phyloP scores from a whole-genome alignment of 2,329 filamentous ascomycete genomes.

The Sphaceloma murrayae region DNA sequence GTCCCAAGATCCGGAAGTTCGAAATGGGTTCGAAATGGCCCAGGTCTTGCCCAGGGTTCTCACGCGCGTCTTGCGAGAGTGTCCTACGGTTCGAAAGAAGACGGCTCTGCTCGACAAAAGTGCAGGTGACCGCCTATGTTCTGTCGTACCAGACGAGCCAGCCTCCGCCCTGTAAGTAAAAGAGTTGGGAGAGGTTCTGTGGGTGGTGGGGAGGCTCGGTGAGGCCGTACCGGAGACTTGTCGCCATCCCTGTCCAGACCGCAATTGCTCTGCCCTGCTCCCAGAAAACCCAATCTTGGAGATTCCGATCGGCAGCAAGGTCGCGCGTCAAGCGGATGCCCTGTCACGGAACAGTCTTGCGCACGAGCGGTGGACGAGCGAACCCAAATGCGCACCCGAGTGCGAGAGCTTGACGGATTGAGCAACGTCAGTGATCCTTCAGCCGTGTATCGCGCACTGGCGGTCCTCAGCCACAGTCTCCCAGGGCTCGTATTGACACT shows the following conservation, averaged over 20 bases:
- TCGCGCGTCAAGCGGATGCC: too few relatives aligned
- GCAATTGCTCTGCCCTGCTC: not conserved
- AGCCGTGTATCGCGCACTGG: not conserved
- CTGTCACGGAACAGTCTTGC: too few relatives aligned
- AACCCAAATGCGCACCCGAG: slow-evolving; percentile 3
- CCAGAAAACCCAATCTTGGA: not conserved
- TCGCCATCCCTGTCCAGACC: too few relatives aligned
- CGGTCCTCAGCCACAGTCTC: not conserved
- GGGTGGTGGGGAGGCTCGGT: too few relatives aligned
- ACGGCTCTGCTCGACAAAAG: not conserved
- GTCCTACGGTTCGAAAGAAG: not conserved
- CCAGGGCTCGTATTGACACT: slow-evolving; percentile 8
- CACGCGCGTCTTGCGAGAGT: not conserved
- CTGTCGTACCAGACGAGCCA: too few relatives aligned
- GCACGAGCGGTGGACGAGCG: slow-evolving; percentile 1
- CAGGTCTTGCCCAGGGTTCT: not conserved
- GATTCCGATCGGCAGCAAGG: slow-evolving; percentile 10
- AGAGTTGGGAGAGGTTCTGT: too few relatives aligned
- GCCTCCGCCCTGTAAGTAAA: too few relatives aligned
- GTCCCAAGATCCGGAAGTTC: slow-evolving; percentile 15
- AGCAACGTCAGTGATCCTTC: too few relatives aligned
- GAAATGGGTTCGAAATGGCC: too few relatives aligned
- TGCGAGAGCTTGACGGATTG: too few relatives aligned
- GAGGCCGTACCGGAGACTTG: too few relatives aligned
- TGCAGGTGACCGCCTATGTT: too few relatives aligned